Evolutionary conservation across 73 alveolate genomes (phyloP), one percentile per base, ranked within the genome.

Genomic region (Paraurostyla sp.): DNA sequence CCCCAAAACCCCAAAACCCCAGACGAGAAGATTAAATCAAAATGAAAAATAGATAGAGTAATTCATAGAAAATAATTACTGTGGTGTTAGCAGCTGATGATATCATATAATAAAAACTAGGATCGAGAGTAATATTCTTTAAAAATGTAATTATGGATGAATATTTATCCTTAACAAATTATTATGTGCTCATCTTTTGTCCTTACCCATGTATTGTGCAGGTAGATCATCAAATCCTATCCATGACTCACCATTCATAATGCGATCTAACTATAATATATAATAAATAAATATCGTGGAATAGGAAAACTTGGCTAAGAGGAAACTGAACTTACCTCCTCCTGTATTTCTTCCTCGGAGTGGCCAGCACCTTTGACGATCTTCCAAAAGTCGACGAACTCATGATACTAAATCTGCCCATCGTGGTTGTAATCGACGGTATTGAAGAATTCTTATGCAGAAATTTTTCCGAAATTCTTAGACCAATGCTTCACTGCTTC

Each of bases 331-430:
- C 85, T 69, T 69, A 89, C 84, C 78, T 89, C 95, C 30, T 89
- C 95, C 22, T 38, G 43, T 38, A 94, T 94, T 63, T 94, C 98
- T 22, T 93, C 97, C 78, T 94, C 98, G 13, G 84, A 42, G 86
- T 94, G 96, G 40, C 98, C 98, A 13, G 96, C 58, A 40, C 94
- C 94, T 62, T 88, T 92, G 76, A 94, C 98, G 35, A 89, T 88
- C 88, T 80, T 51, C 98, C 98, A 94, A 86, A 93, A 94, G 65
- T 92, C 98, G 13, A 94, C 84, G 94, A 95, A 94, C 85, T 94
- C 98, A 22, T 92, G 96, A 54, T 54, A 68, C 78, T 78, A 90
- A 25, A 94, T 89, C 71, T 89, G 52, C 76, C 96, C 97, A 81
- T 94, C 97, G 46, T 83, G 80, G 83, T 94, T 92, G 49, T 69